Base-by-base conservation (phyloP, 139 green algal species). In the Diplosphaera chodatii region DNA sequence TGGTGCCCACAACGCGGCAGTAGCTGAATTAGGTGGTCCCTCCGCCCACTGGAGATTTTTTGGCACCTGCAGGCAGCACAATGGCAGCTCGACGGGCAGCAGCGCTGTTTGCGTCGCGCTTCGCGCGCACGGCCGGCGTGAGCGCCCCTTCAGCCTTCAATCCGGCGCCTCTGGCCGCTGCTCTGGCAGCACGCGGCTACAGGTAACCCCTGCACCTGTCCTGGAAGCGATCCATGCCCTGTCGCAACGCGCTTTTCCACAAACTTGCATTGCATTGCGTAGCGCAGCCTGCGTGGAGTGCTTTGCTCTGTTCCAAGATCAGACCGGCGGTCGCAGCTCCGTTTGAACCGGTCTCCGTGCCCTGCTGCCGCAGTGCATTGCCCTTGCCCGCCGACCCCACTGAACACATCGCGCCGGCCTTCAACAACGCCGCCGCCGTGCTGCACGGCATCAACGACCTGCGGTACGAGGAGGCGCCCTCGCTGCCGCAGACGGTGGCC, bases 401-500 rank as follows among this genome's bases (percentile, higher is more conserved):
- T 18, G 48, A 59, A 18, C 48, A 59, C 18, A 59, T 59, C 48
- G 13, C 22, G 48, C 48, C 48, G 16, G 10, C 8, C 13, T 59
- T 59, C 48, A 27, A 30, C 2, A 77, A 73, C 33, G 23, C 41
- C 0, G 74, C 74, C 6, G 78, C 70, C 1, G 74, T 83, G 20
- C 74, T 83, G 32, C 74, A 80, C 64, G 78, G 78, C 28, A 68
- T 78, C 13, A 70, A 83, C 29, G 70, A 78, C 59, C 55, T 88
- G 33, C 69, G 74, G 0, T 72, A 76, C 22, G 69, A 80, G 40
- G 31, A 69, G 13, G 64, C 72, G 40, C 55, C 71, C 25, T 32
- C 88, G 64, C 73, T 69, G n/a, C 32, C 69, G 32, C 59, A 55
- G 16, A n/a, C 55, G 21, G 27, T 74, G 22, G n/a, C 32, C 27